Evolutionary conservation across 1,139 yeast species (phyloP).

Genomic region (Blastobotrys indianensis): DNA sequence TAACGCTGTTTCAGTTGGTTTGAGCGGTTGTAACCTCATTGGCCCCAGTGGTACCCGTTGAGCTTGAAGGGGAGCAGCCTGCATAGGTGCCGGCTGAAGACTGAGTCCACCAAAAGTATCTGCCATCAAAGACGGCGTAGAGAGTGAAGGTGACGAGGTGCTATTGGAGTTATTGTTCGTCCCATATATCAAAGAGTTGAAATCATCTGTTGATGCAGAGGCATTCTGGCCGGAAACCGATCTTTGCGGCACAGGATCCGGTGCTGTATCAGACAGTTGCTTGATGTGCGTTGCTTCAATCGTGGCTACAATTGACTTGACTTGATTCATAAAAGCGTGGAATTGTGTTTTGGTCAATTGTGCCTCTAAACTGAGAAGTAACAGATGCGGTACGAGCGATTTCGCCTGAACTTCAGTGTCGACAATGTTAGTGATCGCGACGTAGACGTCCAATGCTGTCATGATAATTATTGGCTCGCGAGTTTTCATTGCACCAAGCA

Average conservation of each 20-base stretch:
- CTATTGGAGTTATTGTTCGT: neutral
- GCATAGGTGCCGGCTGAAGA: neutral
- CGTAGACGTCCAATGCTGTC: slow-evolving; percentile 51
- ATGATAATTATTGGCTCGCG: slow-evolving; percentile 64
- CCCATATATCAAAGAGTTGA: slow-evolving; percentile 11
- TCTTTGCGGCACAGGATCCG: neutral
- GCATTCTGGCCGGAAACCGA: neutral
- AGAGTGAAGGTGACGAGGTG: neutral
- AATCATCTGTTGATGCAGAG: slow-evolving; percentile 1
- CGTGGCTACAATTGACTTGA: slow-evolving; percentile 21
- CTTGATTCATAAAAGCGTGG: slow-evolving; percentile 29
- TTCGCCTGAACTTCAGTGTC: slow-evolving; percentile 42
- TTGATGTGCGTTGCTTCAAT: slow-evolving; percentile 26
- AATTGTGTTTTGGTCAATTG: slow-evolving; percentile 41
- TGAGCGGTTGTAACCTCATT: neutral
- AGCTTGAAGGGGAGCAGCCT: neutral
- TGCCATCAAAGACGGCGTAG: neutral
- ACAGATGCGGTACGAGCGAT: slow-evolving; percentile 45
- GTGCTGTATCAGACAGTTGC: slow-evolving; percentile 19
- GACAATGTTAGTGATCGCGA: slow-evolving; percentile 33
- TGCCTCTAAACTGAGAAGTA: slow-evolving; percentile 44
- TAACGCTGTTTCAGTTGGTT: neutral
- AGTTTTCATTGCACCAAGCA: slow-evolving; percentile 68
- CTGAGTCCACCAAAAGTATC: neutral
- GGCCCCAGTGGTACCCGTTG: neutral